Conservation (phyloP, 2,329 filamentous ascomycete genomes). For the Penicillium sp. region DNA sequence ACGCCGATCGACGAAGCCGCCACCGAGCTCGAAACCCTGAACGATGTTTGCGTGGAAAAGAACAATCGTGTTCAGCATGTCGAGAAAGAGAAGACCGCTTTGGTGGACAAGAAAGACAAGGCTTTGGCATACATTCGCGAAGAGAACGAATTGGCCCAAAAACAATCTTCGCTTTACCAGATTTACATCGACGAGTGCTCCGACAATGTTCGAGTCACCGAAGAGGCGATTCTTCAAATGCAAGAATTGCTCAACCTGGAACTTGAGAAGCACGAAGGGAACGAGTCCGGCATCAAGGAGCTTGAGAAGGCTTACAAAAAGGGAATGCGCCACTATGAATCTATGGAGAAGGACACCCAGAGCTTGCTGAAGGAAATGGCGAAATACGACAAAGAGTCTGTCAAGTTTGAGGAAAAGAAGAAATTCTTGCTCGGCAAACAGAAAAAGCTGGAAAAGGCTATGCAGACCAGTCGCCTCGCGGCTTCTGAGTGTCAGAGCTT, state of each 20-base stretch:
- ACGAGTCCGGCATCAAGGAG: conserved; percentile 84
- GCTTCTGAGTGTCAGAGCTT: conserved; percentile 73
- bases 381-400: conserved; percentile 91
- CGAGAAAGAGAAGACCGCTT: conserved; percentile 89
- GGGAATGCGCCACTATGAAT: conserved; percentile 79
- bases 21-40: conserved; percentile 83
- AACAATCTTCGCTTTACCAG: conserved; percentile 91
- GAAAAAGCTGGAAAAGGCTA: conserved; percentile 91
- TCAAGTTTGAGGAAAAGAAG: conserved; percentile 97
- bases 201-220: conserved; percentile 83
- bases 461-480: conserved; percentile 73
- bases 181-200: conserved; percentile 85
- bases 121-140: conserved; percentile 85
- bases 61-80: conserved; percentile 94
- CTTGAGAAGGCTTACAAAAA: conserved; percentile 82
- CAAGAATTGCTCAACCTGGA: conserved; percentile 83
- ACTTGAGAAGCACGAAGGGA: conserved; percentile 86
- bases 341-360: conserved; percentile 79
- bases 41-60: conserved; percentile 94
- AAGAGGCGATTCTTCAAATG: conserved; percentile 89
- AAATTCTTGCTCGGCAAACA: conserved; percentile 90
- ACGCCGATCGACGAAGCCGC: conserved; percentile 93
- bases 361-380: conserved; percentile 80
- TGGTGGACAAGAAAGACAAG: conserved; percentile 97
- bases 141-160: conserved; percentile 87